These are phyloP conservation scores for Globisporangium spiculum DNA, from an alignment of 352 stramenopile species.

Conservation along the genomic window DNA sequence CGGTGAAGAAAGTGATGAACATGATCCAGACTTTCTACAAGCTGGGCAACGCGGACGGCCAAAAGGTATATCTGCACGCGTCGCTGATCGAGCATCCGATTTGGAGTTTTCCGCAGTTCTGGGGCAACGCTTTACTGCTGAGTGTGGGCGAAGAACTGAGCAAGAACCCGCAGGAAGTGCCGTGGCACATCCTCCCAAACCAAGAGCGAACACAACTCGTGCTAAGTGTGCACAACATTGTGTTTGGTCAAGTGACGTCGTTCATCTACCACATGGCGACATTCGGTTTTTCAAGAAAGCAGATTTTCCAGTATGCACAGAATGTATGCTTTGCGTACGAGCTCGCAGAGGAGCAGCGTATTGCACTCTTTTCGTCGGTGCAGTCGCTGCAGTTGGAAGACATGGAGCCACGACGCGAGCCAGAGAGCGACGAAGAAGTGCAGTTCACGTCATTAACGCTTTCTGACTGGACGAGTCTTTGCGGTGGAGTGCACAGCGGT, in stretches of 20 bases:
- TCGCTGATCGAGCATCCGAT: slow-evolving; percentile 50
- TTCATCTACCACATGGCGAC: slow-evolving; percentile 77
- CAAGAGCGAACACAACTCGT: slow-evolving; percentile 69
- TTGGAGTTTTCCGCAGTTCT: slow-evolving; percentile 69
- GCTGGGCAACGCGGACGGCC: slow-evolving; percentile 27
- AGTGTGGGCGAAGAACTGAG: slow-evolving; percentile 79
- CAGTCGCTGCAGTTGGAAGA: slow-evolving; percentile 34
- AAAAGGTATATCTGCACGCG: slow-evolving; percentile 62
- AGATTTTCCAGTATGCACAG: slow-evolving; percentile 70
- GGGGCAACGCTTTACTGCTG: slow-evolving; percentile 69
- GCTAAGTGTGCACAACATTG: slow-evolving; percentile 70
- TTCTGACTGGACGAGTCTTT: slow-evolving; percentile 58
- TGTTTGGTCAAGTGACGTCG: slow-evolving; percentile 71
- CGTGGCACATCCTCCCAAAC: slow-evolving; percentile 65
- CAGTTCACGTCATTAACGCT: slow-evolving; percentile 63
- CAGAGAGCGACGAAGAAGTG: slow-evolving; percentile 32
- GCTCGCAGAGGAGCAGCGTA: slow-evolving; percentile 74
- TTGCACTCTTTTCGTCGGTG: slow-evolving; percentile 58
- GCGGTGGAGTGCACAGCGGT: slow-evolving; percentile 16
- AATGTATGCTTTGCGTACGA: slow-evolving; percentile 83
- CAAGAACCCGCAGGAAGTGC: slow-evolving; percentile 53
- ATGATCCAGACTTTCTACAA: slow-evolving; percentile 82
- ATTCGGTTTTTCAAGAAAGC: slow-evolving; percentile 59
- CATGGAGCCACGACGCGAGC: slow-evolving; percentile 14
- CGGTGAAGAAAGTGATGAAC: slow-evolving; percentile 77